These are phyloP conservation scores for Diutina rugosa DNA, from an alignment of 1,139 yeast genomes.

Conservation along the genomic window DNA sequence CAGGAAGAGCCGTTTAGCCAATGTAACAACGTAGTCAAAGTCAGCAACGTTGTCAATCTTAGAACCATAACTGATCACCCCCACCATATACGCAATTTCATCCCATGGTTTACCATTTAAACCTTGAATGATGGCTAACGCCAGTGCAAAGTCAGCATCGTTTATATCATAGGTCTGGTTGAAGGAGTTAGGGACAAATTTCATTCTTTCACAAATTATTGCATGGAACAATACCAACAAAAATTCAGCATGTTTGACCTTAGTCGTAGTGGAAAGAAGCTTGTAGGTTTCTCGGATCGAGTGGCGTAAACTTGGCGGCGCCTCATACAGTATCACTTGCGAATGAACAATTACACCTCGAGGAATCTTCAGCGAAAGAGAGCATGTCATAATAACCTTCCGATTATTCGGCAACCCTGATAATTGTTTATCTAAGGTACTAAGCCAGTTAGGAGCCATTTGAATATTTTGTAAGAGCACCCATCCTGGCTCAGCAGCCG, in stretches of 20 bases:
- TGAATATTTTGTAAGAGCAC: not conserved
- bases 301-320: not conserved
- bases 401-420: not conserved
- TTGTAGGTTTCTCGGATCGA: not conserved
- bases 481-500: not conserved
- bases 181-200: not conserved
- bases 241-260: not conserved
- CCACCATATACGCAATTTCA: not conserved
- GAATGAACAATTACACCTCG: not conserved
- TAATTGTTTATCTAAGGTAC: not conserved
- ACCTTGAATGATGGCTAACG: not conserved
- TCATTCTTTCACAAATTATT: not conserved
- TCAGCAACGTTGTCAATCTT: not conserved
- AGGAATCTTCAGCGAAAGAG: not conserved
- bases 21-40: not conserved
- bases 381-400: not conserved
- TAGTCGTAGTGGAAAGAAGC: not conserved
- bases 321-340: not conserved
- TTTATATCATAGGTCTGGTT: not conserved
- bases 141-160: not conserved
- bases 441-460: not conserved
- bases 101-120: not conserved
- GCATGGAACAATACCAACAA: constrained; percentile 1
- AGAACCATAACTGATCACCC: not conserved
- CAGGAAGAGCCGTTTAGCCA: not conserved